Base-by-base conservation (phyloP, 2,329 filamentous ascomycete genomes). In the Calonectria leucothoes region DNA sequence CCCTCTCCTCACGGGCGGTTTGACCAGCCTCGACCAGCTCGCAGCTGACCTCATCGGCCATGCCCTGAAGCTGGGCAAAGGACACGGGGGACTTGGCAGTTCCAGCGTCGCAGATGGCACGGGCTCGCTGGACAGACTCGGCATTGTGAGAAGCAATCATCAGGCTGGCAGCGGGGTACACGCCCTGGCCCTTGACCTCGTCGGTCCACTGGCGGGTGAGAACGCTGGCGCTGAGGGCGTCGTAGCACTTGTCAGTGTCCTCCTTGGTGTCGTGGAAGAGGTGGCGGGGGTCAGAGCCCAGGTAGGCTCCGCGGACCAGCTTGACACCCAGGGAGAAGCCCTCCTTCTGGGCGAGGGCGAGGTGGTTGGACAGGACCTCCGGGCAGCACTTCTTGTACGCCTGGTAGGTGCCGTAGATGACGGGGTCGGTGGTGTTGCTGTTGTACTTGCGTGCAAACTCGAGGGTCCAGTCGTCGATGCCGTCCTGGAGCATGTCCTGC, bases 1-100 rank as follows among this genome's bases (percentile, higher is more conserved):
- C 77, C 85, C 74, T 76, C 55, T 75, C 75, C 65, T 77, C 74
- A 20, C 80, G 75, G 45, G 83, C 81, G 4, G 81, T 78, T 66
- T 81, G 80, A 67, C 82, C 80, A 12, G 84, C 84, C 74, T 85
- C 83, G 37, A 86, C 83, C 17, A 93, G 84, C 82, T 92, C 90
- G 81, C 91, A 93, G 82, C 93, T 95, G 66, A 98, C 92, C 82
- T 98, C 96, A 79, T 98, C 96, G 1, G 96, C 96, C 96, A 98
- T 98, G 49, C 96, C 96, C 86, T 96, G 94, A 1, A 98, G 90
- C 85, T 98, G 96, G 3, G 94, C 87, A 59, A 86, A 87, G 0
- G 84, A 83, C 52, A 87, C 80, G 29, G 82, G 81, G 0, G 83
- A 84, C 80, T 84, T 84, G 74, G 85, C 85, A 11, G 80, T 81